A percentile compares a stretch with the other conserved stretches of the same genome.
These are phyloP conservation scores for Nymphaea thermarum DNA, from an alignment of 164 flowering plant species.

Conservation along the genomic window DNA sequence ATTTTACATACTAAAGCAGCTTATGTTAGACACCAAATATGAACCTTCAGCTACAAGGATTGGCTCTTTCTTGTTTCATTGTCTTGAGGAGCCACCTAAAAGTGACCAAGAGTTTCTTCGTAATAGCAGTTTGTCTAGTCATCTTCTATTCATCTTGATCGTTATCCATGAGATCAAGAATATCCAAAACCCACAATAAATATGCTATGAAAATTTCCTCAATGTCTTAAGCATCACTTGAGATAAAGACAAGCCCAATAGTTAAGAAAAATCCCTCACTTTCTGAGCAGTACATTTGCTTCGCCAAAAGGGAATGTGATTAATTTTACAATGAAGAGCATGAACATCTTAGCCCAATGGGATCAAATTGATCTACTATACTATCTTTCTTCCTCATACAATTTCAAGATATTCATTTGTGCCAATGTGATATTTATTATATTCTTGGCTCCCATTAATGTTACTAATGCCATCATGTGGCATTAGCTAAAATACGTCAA, in stretches of 20 bases:
- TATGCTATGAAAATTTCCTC: slow-evolving; percentile 32
- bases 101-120: slow-evolving; percentile 43
- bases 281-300: slow-evolving; percentile 13
- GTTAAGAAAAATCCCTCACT: slow-evolving; percentile 33
- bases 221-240: slow-evolving; percentile 17
- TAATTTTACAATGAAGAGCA: slow-evolving; percentile 28
- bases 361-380: slow-evolving; percentile 6
- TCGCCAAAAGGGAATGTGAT: slow-evolving; percentile 24
- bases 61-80: slow-evolving; percentile 15
- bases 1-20: background rate
- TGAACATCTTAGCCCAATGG: slow-evolving; percentile 35
- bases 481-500: slow-evolving; percentile 44
- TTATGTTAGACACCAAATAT: slow-evolving; percentile 12
- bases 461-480: slow-evolving; percentile 17
- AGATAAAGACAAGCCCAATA: slow-evolving; percentile 39
- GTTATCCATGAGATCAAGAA: slow-evolving; percentile 33
- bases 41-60: slow-evolving; percentile 12
- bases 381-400: slow-evolving; percentile 10
- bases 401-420: no score
- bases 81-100: slow-evolving; percentile 31
- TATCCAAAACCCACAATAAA: slow-evolving; percentile 47
- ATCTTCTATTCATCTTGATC: slow-evolving; percentile 47
- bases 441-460: background rate
- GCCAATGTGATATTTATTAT: background rate
- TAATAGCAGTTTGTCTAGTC: slow-evolving; percentile 45